These are phyloP conservation scores for Pulveroboletus frians DNA, from an alignment of 768 basidiomycete genomes.

Conservation along the genomic window DNA sequence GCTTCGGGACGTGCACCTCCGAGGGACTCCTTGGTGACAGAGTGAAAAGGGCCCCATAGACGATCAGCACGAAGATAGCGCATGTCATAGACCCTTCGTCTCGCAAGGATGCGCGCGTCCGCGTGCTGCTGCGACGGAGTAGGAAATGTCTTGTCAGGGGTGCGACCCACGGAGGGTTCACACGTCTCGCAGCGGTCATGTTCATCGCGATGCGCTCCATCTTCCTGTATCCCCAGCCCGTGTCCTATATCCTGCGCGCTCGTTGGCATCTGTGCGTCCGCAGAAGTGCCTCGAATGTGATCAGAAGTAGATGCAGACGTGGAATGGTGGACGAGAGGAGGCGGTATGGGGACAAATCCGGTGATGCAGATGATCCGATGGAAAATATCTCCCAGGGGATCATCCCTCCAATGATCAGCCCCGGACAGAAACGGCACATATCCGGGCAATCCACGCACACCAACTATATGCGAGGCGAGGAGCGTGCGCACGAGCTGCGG, in stretches of 20 bases:
- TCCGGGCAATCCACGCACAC: conserved; percentile 16
- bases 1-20: not conserved
- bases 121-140: conserved; percentile 10
- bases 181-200: not conserved
- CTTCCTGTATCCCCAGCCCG: not conserved
- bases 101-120: conserved; percentile 26
- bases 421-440: conserved; percentile 12
- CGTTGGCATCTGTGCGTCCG: not conserved
- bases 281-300: not conserved
- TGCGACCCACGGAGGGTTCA: not conserved
- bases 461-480: conserved; percentile 15
- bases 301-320: not conserved
- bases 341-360: conserved; percentile 36
- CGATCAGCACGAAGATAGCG: conserved; percentile 26
- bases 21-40: conserved; percentile 11
- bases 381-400: conserved; percentile 34
- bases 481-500: conserved; percentile 28
- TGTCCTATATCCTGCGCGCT: not conserved
- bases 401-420: conserved; percentile 22
- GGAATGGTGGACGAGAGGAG: conserved; percentile 5
- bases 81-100: conserved; percentile 30
- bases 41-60: conserved; percentile 26
- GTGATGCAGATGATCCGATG: conserved; percentile 41
- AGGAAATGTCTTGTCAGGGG: conserved; percentile 5
- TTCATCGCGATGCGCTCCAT: not conserved